Base-by-base conservation (phyloP, 306 rosid species). In the Macrotyloma uniflorum region DNA sequence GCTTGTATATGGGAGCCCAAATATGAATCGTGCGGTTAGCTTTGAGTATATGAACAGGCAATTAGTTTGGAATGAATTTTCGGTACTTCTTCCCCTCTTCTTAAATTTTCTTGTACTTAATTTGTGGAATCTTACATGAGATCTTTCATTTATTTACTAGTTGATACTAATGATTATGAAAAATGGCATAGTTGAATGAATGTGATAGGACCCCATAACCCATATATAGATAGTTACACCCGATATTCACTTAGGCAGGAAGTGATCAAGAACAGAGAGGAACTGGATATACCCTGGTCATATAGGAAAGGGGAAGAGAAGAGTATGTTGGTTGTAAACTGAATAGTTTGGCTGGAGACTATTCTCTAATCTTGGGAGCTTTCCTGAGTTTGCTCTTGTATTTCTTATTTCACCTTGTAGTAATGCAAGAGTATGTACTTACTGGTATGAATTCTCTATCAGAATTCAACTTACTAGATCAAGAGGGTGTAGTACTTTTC, bases 31-130 rank as follows among this genome's bases (percentile, higher is more conserved):
- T 42, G 94, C 98, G 79, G 99, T 96, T 77, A 96, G 99, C 91
- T 96, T 96, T 74, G 98, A 96, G 85, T 96, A 96, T 86, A 96
- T 96, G 99, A 96, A 96, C 77, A 89, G 98, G 72, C 98, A 96
- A 76, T 85, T 96, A 86, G 99, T 96, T 80, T 96, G 99, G 98
- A 96, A 96, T 80, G 97, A 96, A 85, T 96, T 96, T 86, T 96
- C 98, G 89, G 96, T 96, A 93, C 62, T 49, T 77, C 45, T 78
- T 35, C 49, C 69, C 51, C 50, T 8, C 45, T 72, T 65, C 32
- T 58, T 63, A 66, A 51, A 45, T 68, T 70, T 72, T 19, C 77
- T 68, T 28, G 62, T 19, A 38, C 58, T 26, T 15, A 22, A 51
- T 74, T 80, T 20, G 53, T 23, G 49, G 61, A 72, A 65, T 20